A percentile compares a stretch with the other conserved stretches of the same genome.
Evolutionary conservation across 1,284 basidiomycete species (phyloP).

Genomic region (Tylopilus orsonianus): DNA sequence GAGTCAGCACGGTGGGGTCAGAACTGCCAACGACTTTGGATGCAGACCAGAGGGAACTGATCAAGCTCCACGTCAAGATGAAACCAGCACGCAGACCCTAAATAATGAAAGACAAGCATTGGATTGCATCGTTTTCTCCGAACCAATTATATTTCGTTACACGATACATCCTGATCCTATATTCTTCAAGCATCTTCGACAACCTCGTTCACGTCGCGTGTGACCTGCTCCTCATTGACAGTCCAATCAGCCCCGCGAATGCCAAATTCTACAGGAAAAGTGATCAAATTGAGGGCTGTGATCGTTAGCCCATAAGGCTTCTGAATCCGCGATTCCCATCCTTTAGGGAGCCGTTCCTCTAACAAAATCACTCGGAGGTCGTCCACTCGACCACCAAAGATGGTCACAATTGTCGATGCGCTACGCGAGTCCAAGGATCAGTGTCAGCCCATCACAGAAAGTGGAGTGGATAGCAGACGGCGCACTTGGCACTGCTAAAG

Average conservation of each 20-base stretch:
- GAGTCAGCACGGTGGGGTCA: neutral
- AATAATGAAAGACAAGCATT: neutral
- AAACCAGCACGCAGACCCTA: too few species aligned
- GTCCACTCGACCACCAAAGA: slow-evolving; percentile 60
- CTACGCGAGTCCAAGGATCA: too few species aligned
- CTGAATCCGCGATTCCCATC: slow-evolving; percentile 64
- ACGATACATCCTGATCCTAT: neutral
- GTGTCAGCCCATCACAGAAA: too few species aligned
- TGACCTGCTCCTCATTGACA: neutral
- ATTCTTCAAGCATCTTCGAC: slow-evolving; percentile 1
- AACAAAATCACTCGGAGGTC: slow-evolving; percentile 56
- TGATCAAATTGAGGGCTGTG: slow-evolving; percentile 53
- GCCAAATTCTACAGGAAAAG: slow-evolving; percentile 50
- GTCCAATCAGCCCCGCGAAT: slow-evolving; percentile 18
- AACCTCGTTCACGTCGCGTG: neutral
- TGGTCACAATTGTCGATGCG: slow-evolving; percentile 37
- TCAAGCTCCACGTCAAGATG: too few species aligned
- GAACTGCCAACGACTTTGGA: neutral
- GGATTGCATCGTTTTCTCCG: too few species aligned
- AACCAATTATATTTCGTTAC: too few species aligned
- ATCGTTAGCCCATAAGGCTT: slow-evolving; percentile 61
- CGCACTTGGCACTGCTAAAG: slow-evolving; percentile 69
- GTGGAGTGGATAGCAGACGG: too few species aligned
- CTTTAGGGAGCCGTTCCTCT: slow-evolving; percentile 66
- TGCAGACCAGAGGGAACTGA: neutral